Percentiles rank a stretch among this genome's conserved stretches.
Conservation (phyloP, 2,329 filamentous ascomycete species). For the Aspergillus tanneri region DNA sequence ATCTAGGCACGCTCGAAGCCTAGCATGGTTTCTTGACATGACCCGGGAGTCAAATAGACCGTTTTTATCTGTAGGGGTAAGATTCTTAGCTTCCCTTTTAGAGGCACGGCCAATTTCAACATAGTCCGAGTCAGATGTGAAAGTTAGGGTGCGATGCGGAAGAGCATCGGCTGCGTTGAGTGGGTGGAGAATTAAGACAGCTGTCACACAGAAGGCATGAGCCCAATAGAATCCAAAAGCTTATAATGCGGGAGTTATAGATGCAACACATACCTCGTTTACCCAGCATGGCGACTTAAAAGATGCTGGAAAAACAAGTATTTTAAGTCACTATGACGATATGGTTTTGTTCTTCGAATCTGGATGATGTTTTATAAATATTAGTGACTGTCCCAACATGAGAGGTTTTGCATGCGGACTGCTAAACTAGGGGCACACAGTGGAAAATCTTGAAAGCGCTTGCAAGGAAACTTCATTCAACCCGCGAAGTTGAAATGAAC, state of each 20-base stretch:
- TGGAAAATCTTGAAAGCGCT: background rate
- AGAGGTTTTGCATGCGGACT: background rate
- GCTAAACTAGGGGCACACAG: background rate
- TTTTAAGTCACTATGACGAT: background rate
- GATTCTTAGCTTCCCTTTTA: conserved; percentile 37
- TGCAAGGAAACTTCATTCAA: background rate
- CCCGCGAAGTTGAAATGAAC: background rate
- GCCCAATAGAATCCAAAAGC: background rate
- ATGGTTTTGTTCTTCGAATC: background rate
- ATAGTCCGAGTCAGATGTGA: conserved; percentile 27
- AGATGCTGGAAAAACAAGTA: background rate
- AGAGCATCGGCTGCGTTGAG: conserved; percentile 26
- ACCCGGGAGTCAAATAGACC: conserved; percentile 49
- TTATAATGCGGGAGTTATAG: background rate
- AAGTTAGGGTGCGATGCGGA: conserved; percentile 34
- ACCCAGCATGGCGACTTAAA: conserved; percentile 22
- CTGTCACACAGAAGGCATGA: conserved; percentile 24
- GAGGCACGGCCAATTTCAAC: conserved; percentile 45
- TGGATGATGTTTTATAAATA: background rate
- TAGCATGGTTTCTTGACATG: conserved; percentile 49
- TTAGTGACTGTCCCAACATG: background rate
- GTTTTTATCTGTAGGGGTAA: conserved; percentile 40
- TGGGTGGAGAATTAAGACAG: conserved; percentile 34
- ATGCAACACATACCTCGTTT: conserved; percentile 22
- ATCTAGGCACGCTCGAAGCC: conserved; percentile 29